Percentiles rank a stretch among this genome's conserved stretches.
Conservation (phyloP, 495 filamentous ascomycete species). For the Pyrenula massariospora region DNA sequence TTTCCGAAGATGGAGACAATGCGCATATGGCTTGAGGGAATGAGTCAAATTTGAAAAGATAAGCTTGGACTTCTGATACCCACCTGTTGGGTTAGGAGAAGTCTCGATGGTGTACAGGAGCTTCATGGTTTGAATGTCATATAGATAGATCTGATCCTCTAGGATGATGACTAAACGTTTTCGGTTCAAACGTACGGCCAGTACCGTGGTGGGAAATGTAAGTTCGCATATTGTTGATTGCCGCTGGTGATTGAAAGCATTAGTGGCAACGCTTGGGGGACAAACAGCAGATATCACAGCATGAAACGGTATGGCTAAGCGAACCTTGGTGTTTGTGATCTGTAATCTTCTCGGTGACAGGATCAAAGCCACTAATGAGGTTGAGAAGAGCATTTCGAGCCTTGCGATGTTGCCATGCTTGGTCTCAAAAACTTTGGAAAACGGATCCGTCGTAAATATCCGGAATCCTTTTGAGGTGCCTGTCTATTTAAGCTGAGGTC, state of each 20-base stretch:
- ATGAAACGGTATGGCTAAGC: slow-evolving; percentile 13
- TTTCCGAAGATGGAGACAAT: slow-evolving; percentile 86
- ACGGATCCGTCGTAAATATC: slow-evolving; percentile 92
- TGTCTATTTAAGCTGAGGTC: slow-evolving; percentile 22
- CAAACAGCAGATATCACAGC: no score
- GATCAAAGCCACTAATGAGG: slow-evolving; percentile 89
- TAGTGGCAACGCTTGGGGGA: background rate
- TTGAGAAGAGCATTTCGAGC: slow-evolving; percentile 98
- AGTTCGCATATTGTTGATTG: slow-evolving; percentile 97
- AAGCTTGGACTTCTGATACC: slow-evolving; percentile 1
- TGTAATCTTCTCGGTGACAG: slow-evolving; percentile 79
- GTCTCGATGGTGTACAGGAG: slow-evolving; percentile 82
- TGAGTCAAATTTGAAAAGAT: slow-evolving; percentile 2
- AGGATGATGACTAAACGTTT: slow-evolving; percentile 88
- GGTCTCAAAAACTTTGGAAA: slow-evolving; percentile 83
- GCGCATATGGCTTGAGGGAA: slow-evolving; percentile 64
- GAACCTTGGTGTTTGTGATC: slow-evolving; percentile 94
- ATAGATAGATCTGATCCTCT: slow-evolving; percentile 92
- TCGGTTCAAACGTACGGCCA: slow-evolving; percentile 85
- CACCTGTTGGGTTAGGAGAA: slow-evolving; percentile 80
- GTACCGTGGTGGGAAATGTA: slow-evolving; percentile 87
- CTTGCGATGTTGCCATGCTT: slow-evolving; percentile 88
- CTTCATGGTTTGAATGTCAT: slow-evolving; percentile 97
- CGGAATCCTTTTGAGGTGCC: slow-evolving; percentile 86
- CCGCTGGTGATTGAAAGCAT: slow-evolving; percentile 37